These are phyloP conservation scores for Xylaria sp. DNA, from an alignment of 2,329 filamentous ascomycete genomes.

Conservation along the genomic window DNA sequence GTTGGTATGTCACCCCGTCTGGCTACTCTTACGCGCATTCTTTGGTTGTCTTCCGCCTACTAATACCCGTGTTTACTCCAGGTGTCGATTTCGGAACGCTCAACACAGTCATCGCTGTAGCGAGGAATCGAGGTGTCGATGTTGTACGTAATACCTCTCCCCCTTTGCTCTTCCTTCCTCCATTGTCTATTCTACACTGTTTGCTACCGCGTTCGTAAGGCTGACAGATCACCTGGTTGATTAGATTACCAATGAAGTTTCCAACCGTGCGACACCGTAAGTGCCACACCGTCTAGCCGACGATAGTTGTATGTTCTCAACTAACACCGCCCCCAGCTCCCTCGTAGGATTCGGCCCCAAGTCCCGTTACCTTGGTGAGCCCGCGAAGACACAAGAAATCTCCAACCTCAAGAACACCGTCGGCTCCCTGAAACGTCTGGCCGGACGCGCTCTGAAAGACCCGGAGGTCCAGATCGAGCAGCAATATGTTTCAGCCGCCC, in stretches of 20 bases:
- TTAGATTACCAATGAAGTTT: conserved; percentile 98
- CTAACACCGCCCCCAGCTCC: conserved; percentile 67
- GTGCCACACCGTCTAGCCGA: conserved; percentile 54
- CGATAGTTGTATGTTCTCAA: conserved; percentile 16
- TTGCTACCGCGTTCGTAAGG: conserved; percentile 33
- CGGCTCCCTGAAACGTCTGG: conserved; percentile 89
- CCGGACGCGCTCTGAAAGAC: conserved; percentile 86
- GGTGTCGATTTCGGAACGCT: conserved; percentile 96
- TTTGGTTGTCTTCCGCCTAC: conserved; percentile 30
- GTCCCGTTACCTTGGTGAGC: conserved; percentile 91
- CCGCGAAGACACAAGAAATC: conserved; percentile 98
- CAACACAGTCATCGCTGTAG: conserved; percentile 97
- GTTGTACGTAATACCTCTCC: conserved; percentile 75
- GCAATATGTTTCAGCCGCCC: conserved; percentile 84
- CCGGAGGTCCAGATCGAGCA: conserved; percentile 95
- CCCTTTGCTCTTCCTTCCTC: conserved; percentile 10
- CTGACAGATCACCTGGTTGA: conserved; percentile 34
- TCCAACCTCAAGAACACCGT: conserved; percentile 99
- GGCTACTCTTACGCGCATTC: conserved; percentile 6
- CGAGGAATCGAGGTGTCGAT: conserved; percentile 98
- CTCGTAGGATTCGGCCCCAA: conserved; percentile 96
- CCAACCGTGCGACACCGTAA: conserved; percentile 97
- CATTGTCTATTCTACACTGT: background rate
- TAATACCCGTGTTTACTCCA: conserved; percentile 44
- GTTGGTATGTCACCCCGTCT: conserved; percentile 57